These are phyloP conservation scores for Silene uniflora DNA, from an alignment of 148 eudicot genomes.

Conservation along the genomic window DNA sequence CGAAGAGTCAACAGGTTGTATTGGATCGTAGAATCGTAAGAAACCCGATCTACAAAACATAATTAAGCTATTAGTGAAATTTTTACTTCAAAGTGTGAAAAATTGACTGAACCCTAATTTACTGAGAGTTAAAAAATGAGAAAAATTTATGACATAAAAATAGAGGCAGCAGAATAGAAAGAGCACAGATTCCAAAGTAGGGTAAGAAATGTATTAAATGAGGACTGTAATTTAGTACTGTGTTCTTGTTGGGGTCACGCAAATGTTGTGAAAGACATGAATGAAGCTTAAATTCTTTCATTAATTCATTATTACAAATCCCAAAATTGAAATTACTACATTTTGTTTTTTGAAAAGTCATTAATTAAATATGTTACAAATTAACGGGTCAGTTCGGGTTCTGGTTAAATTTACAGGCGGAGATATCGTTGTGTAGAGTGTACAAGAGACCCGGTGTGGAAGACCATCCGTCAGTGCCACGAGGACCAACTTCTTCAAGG, in stretches of 20 bases:
- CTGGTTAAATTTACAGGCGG: slow-evolving; percentile 44
- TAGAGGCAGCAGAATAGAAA: slow-evolving; percentile 18
- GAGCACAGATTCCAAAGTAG: slow-evolving; percentile 22
- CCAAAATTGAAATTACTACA: not conserved
- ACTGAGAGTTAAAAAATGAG: not conserved
- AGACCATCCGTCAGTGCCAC: slow-evolving; percentile 67
- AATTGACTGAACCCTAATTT: not conserved
- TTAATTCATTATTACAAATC: slow-evolving; percentile 6
- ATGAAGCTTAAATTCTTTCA: slow-evolving; percentile 27
- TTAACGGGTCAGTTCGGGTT: not conserved
- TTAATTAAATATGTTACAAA: not conserved
- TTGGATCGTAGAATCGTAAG: too few relatives aligned
- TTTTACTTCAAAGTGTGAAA: not conserved
- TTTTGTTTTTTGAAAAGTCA: not conserved
- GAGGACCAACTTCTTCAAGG: slow-evolving; percentile 29
- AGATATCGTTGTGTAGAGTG: slow-evolving; percentile 85
- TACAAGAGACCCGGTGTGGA: slow-evolving; percentile 87
- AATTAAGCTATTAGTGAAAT: too few relatives aligned
- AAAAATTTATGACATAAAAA: slow-evolving; percentile 21
- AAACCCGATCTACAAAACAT: too few relatives aligned
- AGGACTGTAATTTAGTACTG: not conserved
- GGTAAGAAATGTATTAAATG: slow-evolving; percentile 27
- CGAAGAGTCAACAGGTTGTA: too few relatives aligned
- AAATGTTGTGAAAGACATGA: slow-evolving; percentile 31
- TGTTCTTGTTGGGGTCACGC: slow-evolving; percentile 28